Percentiles rank a stretch among this genome's conserved stretches.
Evolutionary conservation across 2,329 filamentous ascomycete species (phyloP).

Genomic region (Lasiodiplodia sp.): DNA sequence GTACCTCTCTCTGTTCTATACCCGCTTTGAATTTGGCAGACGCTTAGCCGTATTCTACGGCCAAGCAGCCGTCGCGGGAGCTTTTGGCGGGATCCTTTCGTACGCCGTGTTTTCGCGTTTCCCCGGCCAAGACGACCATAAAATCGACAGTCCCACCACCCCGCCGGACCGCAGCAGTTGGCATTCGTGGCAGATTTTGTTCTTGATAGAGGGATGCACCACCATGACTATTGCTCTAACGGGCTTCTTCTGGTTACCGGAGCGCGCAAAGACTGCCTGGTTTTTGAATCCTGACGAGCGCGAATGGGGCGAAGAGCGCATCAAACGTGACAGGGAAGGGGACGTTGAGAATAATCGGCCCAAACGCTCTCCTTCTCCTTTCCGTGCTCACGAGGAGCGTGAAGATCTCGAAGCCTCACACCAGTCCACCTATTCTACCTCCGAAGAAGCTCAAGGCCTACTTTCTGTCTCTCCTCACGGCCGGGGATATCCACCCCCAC

Average conservation of each 20-base stretch:
- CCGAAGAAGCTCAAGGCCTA: constrained; percentile 33
- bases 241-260: constrained; percentile 60
- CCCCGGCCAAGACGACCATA: constrained; percentile 32
- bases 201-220: constrained; percentile 56
- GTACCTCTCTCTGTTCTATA: constrained; percentile 67
- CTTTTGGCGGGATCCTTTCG: constrained; percentile 62
- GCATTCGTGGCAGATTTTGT: constrained; percentile 60
- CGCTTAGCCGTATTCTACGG: constrained; percentile 65
- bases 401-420: constrained; percentile 32
- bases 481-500: constrained; percentile 37
- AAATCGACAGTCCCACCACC: not conserved
- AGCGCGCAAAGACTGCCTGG: constrained; percentile 59
- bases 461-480: constrained; percentile 33
- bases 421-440: constrained; percentile 16
- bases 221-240: constrained; percentile 56
- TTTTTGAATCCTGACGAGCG: constrained; percentile 57
- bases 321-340: constrained; percentile 47
- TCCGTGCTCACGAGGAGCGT: constrained; percentile 32
- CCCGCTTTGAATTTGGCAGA: constrained; percentile 63
- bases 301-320: constrained; percentile 55
- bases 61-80: constrained; percentile 63
- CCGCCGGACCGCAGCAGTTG: constrained; percentile 38
- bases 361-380: constrained; percentile 20
- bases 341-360: constrained; percentile 32
- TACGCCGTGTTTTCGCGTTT: constrained; percentile 58